These are phyloP conservation scores for Cryptococcus sp. DNA, from an alignment of 1,284 basidiomycete genomes.

Conservation along the genomic window DNA sequence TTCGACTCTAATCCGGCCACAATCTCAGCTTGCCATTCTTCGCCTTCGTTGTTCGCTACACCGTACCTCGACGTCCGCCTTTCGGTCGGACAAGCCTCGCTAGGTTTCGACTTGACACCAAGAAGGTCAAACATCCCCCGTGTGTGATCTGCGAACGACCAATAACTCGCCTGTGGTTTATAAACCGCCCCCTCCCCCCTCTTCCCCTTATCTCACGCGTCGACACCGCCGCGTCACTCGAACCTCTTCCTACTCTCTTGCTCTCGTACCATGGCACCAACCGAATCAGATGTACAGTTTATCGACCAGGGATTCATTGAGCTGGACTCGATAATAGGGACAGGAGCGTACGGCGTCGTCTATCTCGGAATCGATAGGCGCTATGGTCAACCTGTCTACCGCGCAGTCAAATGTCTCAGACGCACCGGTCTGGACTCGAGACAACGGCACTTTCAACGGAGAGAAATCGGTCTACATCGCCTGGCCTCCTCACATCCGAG, in stretches of 20 bases:
- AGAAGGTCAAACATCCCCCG: no score
- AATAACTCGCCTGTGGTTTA: no score
- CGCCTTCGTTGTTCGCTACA: no score
- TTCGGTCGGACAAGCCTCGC: no score
- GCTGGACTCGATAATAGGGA: constrained; percentile 83
- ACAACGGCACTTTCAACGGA: constrained; percentile 72
- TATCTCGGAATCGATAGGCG: constrained; percentile 70
- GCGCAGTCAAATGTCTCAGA: constrained; percentile 86
- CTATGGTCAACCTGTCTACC: constrained; percentile 49
- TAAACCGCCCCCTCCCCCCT: no score
- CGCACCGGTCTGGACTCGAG: constrained; percentile 58
- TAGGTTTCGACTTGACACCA: no score
- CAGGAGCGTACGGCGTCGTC: constrained; percentile 93
- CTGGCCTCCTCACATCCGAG: constrained; percentile 64
- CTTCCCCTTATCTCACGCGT: background rate
- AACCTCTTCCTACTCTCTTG: background rate
- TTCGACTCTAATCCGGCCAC: no score
- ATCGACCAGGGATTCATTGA: constrained; percentile 78
- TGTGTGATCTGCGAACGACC: no score
- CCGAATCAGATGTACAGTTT: constrained; percentile 13
- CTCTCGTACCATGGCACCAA: background rate
- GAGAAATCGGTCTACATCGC: constrained; percentile 60
- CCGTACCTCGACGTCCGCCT: no score
- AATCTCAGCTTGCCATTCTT: no score
- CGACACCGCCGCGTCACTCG: background rate